These are phyloP conservation scores for Corymbia citriodora DNA, from an alignment of 441 rosid genomes.

Conservation along the genomic window DNA sequence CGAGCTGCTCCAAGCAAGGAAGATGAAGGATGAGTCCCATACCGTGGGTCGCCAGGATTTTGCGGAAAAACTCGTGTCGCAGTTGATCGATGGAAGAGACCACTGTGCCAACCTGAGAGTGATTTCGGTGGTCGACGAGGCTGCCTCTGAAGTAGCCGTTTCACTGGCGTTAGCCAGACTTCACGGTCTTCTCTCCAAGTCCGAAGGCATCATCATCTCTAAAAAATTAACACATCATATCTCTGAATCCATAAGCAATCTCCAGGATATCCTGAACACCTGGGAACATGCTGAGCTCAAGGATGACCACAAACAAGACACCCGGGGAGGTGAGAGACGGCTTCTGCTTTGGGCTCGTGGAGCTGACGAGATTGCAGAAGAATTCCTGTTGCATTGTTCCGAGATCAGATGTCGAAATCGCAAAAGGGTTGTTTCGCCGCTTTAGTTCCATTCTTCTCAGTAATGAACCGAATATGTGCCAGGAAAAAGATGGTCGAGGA, in stretches of 20 bases:
- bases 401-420: background rate
- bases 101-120: no score
- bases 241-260: background rate
- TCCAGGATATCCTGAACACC: background rate
- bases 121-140: background rate
- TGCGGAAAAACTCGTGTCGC: no score
- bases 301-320: background rate
- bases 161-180: background rate
- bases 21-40: no score
- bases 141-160: background rate
- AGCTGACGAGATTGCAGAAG: background rate
- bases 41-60: no score
- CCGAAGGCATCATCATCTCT: background rate
- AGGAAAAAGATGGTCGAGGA: background rate
- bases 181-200: background rate
- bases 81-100: no score
- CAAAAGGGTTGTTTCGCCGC: no score
- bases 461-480: background rate
- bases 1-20: no score
- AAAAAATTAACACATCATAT: background rate
- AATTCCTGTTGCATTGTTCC: background rate
- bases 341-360: background rate
- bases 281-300: background rate
- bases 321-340: accelerated
- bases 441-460: background rate